Evolutionary conservation across 768 basidiomycete genomes (phyloP), one percentile per base, ranked within the genome.

Genomic region (Termitomyces sp.): DNA sequence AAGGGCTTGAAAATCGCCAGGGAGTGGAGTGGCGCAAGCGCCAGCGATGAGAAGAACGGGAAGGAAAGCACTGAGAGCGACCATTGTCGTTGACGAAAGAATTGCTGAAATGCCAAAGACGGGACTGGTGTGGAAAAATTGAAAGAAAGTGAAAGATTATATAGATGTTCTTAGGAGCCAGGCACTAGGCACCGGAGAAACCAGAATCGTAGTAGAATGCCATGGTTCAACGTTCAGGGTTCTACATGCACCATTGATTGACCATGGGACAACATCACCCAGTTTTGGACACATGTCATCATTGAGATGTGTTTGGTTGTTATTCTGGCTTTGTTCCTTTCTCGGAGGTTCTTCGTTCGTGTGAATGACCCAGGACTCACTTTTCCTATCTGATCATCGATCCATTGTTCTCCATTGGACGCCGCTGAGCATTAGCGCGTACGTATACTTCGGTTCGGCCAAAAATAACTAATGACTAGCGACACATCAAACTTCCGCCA

Each of bases 61-160:
- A 56, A 72, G 52, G 57, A 75, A 62, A 68, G 71, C 62, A 67
- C 67, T 57, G 56, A 72, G 56, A 55, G 63, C 64, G 61, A 77
- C 63, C 75, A 78, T 78, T 62, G 55, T 53, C 26, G 47, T 26
- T 47, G 46, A 40, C 33, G 54, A 38, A 51, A 53, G 38, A 50
- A 58, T 50, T 52, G 57, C 53, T 47, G 43, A 45, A 40, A 52
- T 56, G 61, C 63, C 64, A 61, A 67, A 46, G 55, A 58, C 58
- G 43, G 33, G 49, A 57, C 67, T 54, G 55, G 64, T 61, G 62
- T 66, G 47, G 60, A 54, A 53, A 54, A 24, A 30, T 44, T 22
- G 22, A 61, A 57, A 33, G 57, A 62, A 54, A 16, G 58, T 48
- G 54, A 41, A 49, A 43, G 56, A 40, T 64, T 66, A 64, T 52